These are phyloP conservation scores for Trichocladium uniseriatum DNA, from an alignment of 495 filamentous ascomycete genomes.

Conservation along the genomic window DNA sequence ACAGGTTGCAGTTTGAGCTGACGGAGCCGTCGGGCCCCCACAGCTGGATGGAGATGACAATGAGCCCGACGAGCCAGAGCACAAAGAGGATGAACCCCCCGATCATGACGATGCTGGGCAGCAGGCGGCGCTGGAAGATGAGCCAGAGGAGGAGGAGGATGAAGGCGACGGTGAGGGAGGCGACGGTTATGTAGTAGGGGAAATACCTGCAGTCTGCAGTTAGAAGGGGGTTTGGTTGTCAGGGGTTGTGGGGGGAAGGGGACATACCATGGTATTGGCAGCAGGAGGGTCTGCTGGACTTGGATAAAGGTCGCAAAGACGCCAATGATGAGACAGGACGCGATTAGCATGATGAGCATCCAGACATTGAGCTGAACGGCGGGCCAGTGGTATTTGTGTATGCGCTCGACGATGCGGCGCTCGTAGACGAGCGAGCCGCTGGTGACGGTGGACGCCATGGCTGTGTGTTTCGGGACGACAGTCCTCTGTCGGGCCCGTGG, in stretches of 20 bases:
- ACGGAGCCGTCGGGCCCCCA: slow-evolving; percentile 72
- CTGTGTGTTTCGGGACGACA: too few species aligned
- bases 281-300: slow-evolving; percentile 60
- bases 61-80: slow-evolving; percentile 82
- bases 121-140: slow-evolving; percentile 64
- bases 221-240: too few species aligned
- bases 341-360: slow-evolving; percentile 78
- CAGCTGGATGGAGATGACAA: slow-evolving; percentile 81
- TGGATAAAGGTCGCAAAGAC: slow-evolving; percentile 78
- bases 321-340: slow-evolving; percentile 69
- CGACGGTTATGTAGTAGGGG: slow-evolving; percentile 75
- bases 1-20: slow-evolving; percentile 68
- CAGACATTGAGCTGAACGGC: slow-evolving; percentile 86
- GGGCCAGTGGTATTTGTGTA: slow-evolving; percentile 85
- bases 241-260: not conserved
- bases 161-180: slow-evolving; percentile 62
- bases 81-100: slow-evolving; percentile 90
- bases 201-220: too few species aligned
- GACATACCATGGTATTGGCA: slow-evolving; percentile 75
- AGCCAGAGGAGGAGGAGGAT: slow-evolving; percentile 62
- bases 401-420: slow-evolving; percentile 34
- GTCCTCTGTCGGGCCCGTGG: too few species aligned
- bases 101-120: slow-evolving; percentile 84
- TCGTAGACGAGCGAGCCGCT: slow-evolving; percentile 35
- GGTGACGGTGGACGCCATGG: slow-evolving; percentile 35